Percentiles rank a stretch among this genome's conserved stretches.
These are phyloP conservation scores for Aspergillus sparsus DNA, from an alignment of 495 filamentous ascomycete genomes.

Conservation along the genomic window DNA sequence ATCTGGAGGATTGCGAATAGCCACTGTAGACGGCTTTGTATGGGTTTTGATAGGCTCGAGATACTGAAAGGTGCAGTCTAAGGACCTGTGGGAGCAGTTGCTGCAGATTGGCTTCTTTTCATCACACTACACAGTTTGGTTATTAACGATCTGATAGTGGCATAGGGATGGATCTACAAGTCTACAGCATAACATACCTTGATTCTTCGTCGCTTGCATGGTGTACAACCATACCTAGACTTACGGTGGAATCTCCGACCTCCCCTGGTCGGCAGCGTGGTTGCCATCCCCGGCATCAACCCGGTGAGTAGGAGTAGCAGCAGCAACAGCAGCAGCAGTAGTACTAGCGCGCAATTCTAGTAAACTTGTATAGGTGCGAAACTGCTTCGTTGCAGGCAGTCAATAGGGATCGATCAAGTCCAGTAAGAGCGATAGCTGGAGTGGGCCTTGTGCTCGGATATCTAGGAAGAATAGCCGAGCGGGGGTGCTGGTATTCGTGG, in stretches of 20 bases:
- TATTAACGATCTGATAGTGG: not conserved
- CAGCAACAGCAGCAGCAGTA: no score
- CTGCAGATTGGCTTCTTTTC: slow-evolving; percentile 11
- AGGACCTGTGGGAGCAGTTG: slow-evolving; percentile 7
- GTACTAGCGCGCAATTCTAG: no score
- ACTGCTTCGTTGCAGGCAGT: no score
- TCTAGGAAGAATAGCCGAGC: no score
- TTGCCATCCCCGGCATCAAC: not conserved
- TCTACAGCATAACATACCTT: slow-evolving; percentile 5
- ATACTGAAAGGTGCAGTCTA: slow-evolving; percentile 6
- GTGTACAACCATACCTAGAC: slow-evolving; percentile 13
- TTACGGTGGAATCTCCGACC: slow-evolving; percentile 13
- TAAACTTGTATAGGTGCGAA: no score
- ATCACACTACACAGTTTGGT: slow-evolving; percentile 9
- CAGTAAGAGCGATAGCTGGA: no score
- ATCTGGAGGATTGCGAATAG: not conserved
- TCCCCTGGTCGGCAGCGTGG: not conserved
- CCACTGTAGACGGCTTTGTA: not conserved
- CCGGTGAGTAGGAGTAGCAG: no score
- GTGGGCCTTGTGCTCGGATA: no score
- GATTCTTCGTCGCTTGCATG: slow-evolving; percentile 15
- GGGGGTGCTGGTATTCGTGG: no score
- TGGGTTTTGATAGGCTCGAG: not conserved
- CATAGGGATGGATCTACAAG: not conserved
- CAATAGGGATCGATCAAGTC: no score